phyloP scores from a whole-genome alignment of 768 basidiomycete species.

The Guyanaporus albipodus region DNA sequence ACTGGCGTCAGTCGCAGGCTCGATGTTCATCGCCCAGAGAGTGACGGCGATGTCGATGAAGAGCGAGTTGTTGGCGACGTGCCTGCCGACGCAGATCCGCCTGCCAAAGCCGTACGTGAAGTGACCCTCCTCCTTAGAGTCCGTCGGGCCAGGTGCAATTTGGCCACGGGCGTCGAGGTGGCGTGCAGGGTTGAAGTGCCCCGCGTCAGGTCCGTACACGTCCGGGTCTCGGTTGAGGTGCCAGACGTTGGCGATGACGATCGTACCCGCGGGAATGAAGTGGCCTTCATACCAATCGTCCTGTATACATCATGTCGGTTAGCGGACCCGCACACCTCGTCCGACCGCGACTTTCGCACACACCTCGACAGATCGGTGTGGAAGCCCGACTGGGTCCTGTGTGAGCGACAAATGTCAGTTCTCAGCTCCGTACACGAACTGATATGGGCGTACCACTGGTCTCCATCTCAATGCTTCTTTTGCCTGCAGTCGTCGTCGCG shows the following conservation, averaged over 20 bases:
- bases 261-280: conserved; percentile 22
- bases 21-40: conserved; percentile 25
- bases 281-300: conserved; percentile 22
- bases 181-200: conserved; percentile 38
- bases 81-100: conserved; percentile 31
- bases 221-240: conserved; percentile 37
- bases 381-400: conserved; percentile 4
- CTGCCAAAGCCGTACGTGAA: conserved; percentile 7
- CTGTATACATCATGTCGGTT: too few relatives aligned
- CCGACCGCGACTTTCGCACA: not conserved
- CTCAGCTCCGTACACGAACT: not conserved
- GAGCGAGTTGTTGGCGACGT: conserved; percentile 32
- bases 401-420: not conserved
- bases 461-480: conserved; percentile 11
- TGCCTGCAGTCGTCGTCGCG: too few relatives aligned
- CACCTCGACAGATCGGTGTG: conserved; percentile 3
- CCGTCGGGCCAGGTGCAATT: not conserved
- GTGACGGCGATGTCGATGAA: conserved; percentile 33
- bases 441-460: not conserved
- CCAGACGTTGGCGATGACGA: conserved; percentile 12
- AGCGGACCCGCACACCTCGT: too few relatives aligned
- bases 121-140: conserved; percentile 16
- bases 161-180: conserved; percentile 1
- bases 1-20: conserved; percentile 1
- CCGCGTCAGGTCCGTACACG: conserved; percentile 46